These are phyloP conservation scores for Pichia eremophila DNA, from an alignment of 805 yeast genomes.

Conservation along the genomic window DNA sequence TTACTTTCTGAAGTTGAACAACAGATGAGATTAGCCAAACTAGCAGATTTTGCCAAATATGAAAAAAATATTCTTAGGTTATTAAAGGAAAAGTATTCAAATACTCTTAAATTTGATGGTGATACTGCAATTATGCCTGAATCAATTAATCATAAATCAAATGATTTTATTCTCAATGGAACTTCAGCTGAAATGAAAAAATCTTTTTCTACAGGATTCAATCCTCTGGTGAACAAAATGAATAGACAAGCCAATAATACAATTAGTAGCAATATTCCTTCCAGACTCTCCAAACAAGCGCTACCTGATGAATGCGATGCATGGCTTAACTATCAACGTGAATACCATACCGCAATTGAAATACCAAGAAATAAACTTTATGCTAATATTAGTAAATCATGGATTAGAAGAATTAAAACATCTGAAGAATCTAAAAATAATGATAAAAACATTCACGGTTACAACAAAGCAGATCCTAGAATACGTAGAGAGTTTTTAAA, in stretches of 20 bases:
- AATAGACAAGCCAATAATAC: background rate
- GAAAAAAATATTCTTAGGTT: slow-evolving; percentile 11
- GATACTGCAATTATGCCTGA: slow-evolving; percentile 8
- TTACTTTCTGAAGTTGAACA: slow-evolving; percentile 65
- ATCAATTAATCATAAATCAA: background rate
- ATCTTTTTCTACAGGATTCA: slow-evolving; percentile 2
- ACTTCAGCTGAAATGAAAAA: background rate
- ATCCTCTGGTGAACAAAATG: background rate
- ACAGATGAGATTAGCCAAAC: slow-evolving; percentile 44
- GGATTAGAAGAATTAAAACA: slow-evolving; percentile 21
- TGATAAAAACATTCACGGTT: slow-evolving; percentile 2
- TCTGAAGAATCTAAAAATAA: slow-evolving; percentile 6
- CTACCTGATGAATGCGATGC: slow-evolving; percentile 16
- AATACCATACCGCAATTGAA: slow-evolving; percentile 17
- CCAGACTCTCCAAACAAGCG: slow-evolving; percentile 16
- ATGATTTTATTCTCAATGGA: background rate
- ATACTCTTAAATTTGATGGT: slow-evolving; percentile 13
- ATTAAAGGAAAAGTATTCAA: slow-evolving; percentile 27
- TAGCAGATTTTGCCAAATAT: slow-evolving; percentile 16
- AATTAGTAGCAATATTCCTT: background rate
- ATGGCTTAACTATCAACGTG: slow-evolving; percentile 14
- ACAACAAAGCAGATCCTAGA: slow-evolving; percentile 18
- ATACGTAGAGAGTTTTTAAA: slow-evolving; percentile 18
- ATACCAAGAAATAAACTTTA: slow-evolving; percentile 20
- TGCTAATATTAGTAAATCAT: slow-evolving; percentile 24